Evolutionary conservation across 768 basidiomycete species (phyloP).

Genomic region (Suillus cothurnatus): DNA sequence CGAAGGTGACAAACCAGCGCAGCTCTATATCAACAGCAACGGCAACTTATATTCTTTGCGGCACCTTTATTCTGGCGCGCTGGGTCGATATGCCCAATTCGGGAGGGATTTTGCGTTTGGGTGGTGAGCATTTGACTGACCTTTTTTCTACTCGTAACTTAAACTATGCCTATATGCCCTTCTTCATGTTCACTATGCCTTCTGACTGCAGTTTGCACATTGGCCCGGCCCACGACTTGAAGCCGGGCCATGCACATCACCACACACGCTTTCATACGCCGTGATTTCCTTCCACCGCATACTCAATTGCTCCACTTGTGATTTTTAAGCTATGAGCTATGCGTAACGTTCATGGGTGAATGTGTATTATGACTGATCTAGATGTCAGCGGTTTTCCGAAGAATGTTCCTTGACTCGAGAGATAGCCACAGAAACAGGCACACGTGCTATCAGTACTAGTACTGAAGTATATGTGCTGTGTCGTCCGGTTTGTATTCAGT

Average conservation of each 20-base stretch:
- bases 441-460: background rate
- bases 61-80: background rate
- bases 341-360: background rate
- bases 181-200: background rate
- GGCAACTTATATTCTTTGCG: background rate
- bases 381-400: background rate
- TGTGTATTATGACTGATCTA: too few species aligned
- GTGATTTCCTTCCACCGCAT: background rate
- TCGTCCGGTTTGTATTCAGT: background rate
- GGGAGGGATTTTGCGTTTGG: constrained; percentile 3
- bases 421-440: background rate
- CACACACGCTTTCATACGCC: background rate
- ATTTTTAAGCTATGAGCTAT: background rate
- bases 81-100: background rate
- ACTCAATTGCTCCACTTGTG: background rate
- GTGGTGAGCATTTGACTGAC: background rate
- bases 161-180: background rate
- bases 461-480: background rate
- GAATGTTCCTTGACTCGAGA: background rate
- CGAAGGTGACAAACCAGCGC: background rate
- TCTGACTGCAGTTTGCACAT: background rate
- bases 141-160: background rate
- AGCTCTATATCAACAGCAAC: background rate
- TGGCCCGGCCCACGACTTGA: too few species aligned
- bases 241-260: too few species aligned